Conservation (phyloP, 2,329 filamentous ascomycete genomes). For the Aspergillus versicolor region DNA sequence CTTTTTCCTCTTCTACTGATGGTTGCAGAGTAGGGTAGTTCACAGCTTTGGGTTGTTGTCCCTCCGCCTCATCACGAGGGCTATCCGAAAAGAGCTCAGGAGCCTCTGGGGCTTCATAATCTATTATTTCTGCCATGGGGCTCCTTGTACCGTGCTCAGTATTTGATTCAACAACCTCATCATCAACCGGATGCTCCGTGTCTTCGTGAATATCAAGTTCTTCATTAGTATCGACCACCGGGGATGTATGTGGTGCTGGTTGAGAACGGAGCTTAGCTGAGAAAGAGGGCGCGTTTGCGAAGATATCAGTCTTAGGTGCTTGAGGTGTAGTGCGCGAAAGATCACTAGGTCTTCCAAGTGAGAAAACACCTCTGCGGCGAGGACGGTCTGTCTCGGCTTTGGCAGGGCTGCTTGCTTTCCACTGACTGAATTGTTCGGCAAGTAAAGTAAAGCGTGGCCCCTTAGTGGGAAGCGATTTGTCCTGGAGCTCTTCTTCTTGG, state of each 20-base stretch:
- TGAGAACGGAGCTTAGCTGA: slow-evolving; percentile 6
- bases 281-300: slow-evolving; percentile 15
- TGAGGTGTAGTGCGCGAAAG: neutral
- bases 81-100: slow-evolving; percentile 16
- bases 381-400: slow-evolving; percentile 27
- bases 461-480: slow-evolving; percentile 17
- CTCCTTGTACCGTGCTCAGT: slow-evolving; percentile 2
- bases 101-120: slow-evolving; percentile 4
- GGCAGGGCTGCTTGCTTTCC: slow-evolving; percentile 62
- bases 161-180: neutral
- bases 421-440: slow-evolving; percentile 60
- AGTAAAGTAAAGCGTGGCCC: slow-evolving; percentile 64
- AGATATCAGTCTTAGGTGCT: neutral
- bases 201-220: slow-evolving; percentile 26
- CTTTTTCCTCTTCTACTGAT: slow-evolving; percentile 28
- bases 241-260: neutral
- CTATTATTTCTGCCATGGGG: slow-evolving; percentile 18
- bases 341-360: slow-evolving; percentile 27
- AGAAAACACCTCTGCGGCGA: slow-evolving; percentile 36
- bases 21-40: slow-evolving; percentile 36
- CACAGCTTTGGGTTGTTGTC: neutral
- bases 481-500: neutral
- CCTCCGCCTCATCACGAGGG: neutral
- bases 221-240: slow-evolving; percentile 6
- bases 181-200: slow-evolving; percentile 3